phyloP scores from a whole-genome alignment of 176 grass and related monocot species.

The Saccharum spontaneum region DNA sequence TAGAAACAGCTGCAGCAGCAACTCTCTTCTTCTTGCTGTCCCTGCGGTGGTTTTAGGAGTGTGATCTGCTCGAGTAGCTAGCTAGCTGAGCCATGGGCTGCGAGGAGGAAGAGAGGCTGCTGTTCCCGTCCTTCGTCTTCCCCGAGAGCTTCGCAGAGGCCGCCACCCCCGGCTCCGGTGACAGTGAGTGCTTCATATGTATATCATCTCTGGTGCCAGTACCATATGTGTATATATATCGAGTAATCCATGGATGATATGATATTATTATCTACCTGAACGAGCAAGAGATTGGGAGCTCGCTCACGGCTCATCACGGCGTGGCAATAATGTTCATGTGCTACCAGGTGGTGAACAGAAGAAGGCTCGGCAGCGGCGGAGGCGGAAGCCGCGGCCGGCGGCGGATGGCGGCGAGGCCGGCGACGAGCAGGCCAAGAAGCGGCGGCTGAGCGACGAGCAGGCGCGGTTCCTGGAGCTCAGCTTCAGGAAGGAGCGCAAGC shows the following conservation, averaged over 20 bases:
- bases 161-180: conserved; percentile 29
- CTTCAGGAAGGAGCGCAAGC: conserved; percentile 78
- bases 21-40: not conserved
- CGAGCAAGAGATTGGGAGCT: not conserved
- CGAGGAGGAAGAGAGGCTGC: conserved; percentile 52
- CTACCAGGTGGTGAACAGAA: conserved; percentile 43
- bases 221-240: too few species aligned
- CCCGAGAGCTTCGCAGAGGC: conserved; percentile 33
- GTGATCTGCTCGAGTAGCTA: not conserved
- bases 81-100: conserved; percentile 32
- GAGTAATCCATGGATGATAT: not conserved
- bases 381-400: conserved; percentile 48
- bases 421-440: conserved; percentile 56
- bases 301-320: not conserved
- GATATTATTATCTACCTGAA: not conserved
- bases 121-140: conserved; percentile 54
- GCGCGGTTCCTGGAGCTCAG: conserved; percentile 72
- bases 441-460: conserved; percentile 81
- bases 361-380: conserved; percentile 58
- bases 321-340: not conserved
- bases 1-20: not conserved
- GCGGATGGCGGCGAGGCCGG: not conserved
- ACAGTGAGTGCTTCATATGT: not conserved
- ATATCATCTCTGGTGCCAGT: not conserved
- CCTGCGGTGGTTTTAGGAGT: not conserved